Percentiles rank a stretch among this genome's conserved stretches.
phyloP scores from a whole-genome alignment of 768 basidiomycete genomes.

The Leccinum arenicola region DNA sequence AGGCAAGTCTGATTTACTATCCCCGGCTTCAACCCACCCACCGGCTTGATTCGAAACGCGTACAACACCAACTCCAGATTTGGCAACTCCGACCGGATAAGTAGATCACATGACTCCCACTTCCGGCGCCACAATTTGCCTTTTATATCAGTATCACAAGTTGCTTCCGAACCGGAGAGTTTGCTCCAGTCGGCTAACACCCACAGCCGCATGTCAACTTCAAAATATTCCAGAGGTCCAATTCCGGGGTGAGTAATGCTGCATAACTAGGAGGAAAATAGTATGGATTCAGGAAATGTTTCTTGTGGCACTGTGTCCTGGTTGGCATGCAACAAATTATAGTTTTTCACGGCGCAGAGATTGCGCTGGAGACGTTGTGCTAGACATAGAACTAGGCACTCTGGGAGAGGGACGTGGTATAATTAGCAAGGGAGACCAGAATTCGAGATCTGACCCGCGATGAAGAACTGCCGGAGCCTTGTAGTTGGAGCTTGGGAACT shows the following conservation, averaged over 20 bases:
- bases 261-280: not conserved
- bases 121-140: slow-evolving; percentile 10
- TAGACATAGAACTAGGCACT: not conserved
- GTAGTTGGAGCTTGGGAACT: too few relatives aligned
- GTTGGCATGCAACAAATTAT: not conserved
- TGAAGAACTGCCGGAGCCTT: not conserved
- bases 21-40: not conserved
- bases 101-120: slow-evolving; percentile 12
- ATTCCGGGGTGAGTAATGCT: too few relatives aligned
- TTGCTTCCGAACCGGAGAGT: slow-evolving; percentile 22
- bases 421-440: not conserved
- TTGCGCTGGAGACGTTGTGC: slow-evolving; percentile 6
- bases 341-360: not conserved
- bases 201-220: slow-evolving; percentile 11
- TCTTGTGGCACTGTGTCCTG: not conserved
- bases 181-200: slow-evolving; percentile 19
- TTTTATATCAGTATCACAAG: slow-evolving; percentile 6
- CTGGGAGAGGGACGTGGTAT: not conserved
- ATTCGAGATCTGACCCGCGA: not conserved
- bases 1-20: slow-evolving; percentile 12
- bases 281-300: not conserved
- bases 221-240: not conserved
- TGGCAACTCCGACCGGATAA: slow-evolving; percentile 20
- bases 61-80: slow-evolving; percentile 7
- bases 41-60: slow-evolving; percentile 12